These are phyloP conservation scores for Adansonia madagascariensis DNA, from an alignment of 441 rosid species.

Conservation along the genomic window DNA sequence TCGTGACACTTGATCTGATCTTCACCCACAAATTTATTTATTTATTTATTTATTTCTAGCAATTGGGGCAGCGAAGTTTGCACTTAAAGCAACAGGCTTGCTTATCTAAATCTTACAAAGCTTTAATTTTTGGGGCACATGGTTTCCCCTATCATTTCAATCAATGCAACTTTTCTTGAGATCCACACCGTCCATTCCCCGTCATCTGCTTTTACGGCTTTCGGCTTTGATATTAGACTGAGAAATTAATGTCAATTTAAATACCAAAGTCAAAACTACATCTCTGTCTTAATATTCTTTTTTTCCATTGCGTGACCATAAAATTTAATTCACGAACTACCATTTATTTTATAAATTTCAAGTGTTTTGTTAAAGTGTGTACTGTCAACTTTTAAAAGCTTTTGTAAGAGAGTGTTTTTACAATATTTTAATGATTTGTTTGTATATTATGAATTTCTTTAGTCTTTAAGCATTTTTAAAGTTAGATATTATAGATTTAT, in stretches of 20 bases:
- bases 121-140: neutral
- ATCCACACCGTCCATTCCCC: constrained; percentile 24
- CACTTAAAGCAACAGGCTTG: neutral
- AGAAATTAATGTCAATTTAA: neutral
- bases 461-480: neutral
- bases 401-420: no score
- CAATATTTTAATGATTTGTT: no score
- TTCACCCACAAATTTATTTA: neutral
- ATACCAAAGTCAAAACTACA: neutral
- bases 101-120: neutral
- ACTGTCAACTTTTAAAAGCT: no score
- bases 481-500: neutral
- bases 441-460: no score
- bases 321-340: neutral
- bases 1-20: neutral
- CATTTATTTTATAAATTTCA: neutral
- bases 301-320: neutral
- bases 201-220: neutral
- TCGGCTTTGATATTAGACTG: neutral
- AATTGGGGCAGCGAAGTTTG: neutral
- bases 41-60: neutral
- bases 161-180: constrained; percentile 27
- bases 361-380: no score
- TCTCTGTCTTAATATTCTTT: neutral
- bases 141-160: neutral